Evolutionary conservation across 2,329 filamentous ascomycete genomes (phyloP).

Genomic region (Colletotrichum gloeosporioides): DNA sequence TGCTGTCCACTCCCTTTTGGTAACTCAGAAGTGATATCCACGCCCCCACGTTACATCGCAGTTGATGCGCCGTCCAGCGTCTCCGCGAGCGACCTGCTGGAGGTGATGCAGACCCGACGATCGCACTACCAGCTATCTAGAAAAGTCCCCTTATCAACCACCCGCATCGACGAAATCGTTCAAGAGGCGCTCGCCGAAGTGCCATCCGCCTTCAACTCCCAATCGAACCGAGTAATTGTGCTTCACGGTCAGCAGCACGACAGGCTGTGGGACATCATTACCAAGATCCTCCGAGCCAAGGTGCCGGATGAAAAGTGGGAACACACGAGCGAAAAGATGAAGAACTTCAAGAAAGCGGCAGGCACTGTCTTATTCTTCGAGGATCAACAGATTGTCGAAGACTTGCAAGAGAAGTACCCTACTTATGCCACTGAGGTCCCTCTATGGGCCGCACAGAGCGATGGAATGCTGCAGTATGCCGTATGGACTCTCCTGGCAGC

Average conservation of each 20-base stretch:
- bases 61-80: neutral
- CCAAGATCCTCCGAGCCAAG: constrained; percentile 68
- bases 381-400: constrained; percentile 71
- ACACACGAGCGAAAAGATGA: constrained; percentile 48
- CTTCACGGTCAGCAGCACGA: constrained; percentile 84
- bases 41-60: neutral
- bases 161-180: constrained; percentile 69
- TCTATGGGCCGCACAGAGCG: constrained; percentile 76
- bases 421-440: constrained; percentile 82
- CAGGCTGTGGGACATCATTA: constrained; percentile 81
- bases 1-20: neutral
- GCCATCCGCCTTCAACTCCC: constrained; percentile 88
- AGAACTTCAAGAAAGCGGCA: constrained; percentile 71
- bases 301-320: constrained; percentile 70
- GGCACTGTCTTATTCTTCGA: constrained; percentile 91
- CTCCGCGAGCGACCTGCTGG: constrained; percentile 59
- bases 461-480: constrained; percentile 82
- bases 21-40: neutral
- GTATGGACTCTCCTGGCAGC: constrained; percentile 83
- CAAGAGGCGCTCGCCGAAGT: constrained; percentile 69
- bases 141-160: constrained; percentile 61
- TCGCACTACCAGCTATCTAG: constrained; percentile 73
- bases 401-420: constrained; percentile 71
- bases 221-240: constrained; percentile 79
- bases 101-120: constrained; percentile 71